phyloP scores from a whole-genome alignment of 192 early-diverging fungal genomes.

The Backusella australiensis region DNA sequence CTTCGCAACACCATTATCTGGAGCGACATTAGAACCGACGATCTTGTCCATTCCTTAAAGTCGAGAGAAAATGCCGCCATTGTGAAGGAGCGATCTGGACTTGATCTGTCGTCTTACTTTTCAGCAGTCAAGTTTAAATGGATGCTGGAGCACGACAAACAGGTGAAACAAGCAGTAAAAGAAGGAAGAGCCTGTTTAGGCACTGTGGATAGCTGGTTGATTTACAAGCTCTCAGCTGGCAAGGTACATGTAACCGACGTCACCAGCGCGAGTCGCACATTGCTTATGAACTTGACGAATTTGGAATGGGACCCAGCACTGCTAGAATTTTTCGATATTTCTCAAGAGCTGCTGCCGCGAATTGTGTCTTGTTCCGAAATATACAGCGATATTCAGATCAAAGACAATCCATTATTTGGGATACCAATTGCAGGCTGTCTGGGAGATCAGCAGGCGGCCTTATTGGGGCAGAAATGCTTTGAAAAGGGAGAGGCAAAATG shows the following conservation, averaged over 20 bases:
- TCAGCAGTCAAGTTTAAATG: conserved; percentile 88
- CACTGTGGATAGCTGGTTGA: conserved; percentile 93
- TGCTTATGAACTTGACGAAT: conserved; percentile 87
- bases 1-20: conserved; percentile 90
- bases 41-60: conserved; percentile 65
- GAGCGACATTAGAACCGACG: conserved; percentile 84
- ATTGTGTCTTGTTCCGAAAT: conserved; percentile 80
- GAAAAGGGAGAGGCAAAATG: conserved; percentile 84
- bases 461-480: conserved; percentile 94
- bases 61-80: conserved; percentile 35
- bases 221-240: conserved; percentile 85
- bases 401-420: conserved; percentile 58
- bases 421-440: conserved; percentile 83
- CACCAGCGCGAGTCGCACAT: conserved; percentile 91
- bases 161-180: conserved; percentile 71
- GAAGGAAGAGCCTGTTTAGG: conserved; percentile 77
- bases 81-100: conserved; percentile 61
- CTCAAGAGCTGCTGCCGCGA: conserved; percentile 55
- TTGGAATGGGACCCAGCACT: conserved; percentile 76
- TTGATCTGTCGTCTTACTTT: conserved; percentile 92
- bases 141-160: conserved; percentile 79
- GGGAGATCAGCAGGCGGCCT: conserved; percentile 93
- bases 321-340: conserved; percentile 73
- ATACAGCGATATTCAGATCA: conserved; percentile 57
- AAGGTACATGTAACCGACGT: conserved; percentile 86